These are phyloP conservation scores for Cutaneotrichosporon dermatis DNA, from an alignment of 1,284 basidiomycete species.

Conservation along the genomic window DNA sequence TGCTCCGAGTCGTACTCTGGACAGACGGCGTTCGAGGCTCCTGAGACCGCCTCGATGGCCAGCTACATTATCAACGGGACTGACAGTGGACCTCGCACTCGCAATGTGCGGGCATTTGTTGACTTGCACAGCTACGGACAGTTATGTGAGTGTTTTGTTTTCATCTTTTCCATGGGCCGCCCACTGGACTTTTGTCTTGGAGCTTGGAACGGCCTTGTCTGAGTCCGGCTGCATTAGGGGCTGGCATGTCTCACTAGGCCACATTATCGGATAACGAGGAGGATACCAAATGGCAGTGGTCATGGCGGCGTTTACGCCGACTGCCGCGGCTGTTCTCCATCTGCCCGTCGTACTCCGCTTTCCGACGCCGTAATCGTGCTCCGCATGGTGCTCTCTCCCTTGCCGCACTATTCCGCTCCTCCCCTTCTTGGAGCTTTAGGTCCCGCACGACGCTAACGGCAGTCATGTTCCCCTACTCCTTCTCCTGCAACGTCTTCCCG, in stretches of 20 bases:
- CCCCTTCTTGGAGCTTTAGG: too few relatives aligned
- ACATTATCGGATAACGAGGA: too few relatives aligned
- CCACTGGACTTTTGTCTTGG: too few relatives aligned
- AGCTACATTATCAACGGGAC: constrained; percentile 58
- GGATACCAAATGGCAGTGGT: too few relatives aligned
- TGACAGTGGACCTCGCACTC: not conserved
- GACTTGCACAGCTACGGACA: constrained; percentile 81
- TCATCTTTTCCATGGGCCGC: not conserved
- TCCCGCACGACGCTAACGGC: not conserved
- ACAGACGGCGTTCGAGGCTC: constrained; percentile 64
- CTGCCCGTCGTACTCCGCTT: too few relatives aligned
- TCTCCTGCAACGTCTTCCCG: constrained; percentile 63
- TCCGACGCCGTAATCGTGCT: too few relatives aligned
- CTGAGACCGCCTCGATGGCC: constrained; percentile 69
- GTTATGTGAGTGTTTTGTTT: constrained; percentile 57
- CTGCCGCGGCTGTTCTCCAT: not conserved
- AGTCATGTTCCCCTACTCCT: constrained; percentile 67
- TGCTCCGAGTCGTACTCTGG: constrained; percentile 74
- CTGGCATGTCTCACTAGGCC: too few relatives aligned
- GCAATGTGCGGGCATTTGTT: constrained; percentile 56
- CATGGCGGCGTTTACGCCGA: too few relatives aligned
- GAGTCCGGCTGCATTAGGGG: too few relatives aligned
- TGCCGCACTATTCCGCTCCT: too few relatives aligned
- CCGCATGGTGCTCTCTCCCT: too few relatives aligned
- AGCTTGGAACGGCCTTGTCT: too few relatives aligned